Conservation (phyloP, 2,329 filamentous ascomycete species). For the Neopestalotiopsis sp. region DNA sequence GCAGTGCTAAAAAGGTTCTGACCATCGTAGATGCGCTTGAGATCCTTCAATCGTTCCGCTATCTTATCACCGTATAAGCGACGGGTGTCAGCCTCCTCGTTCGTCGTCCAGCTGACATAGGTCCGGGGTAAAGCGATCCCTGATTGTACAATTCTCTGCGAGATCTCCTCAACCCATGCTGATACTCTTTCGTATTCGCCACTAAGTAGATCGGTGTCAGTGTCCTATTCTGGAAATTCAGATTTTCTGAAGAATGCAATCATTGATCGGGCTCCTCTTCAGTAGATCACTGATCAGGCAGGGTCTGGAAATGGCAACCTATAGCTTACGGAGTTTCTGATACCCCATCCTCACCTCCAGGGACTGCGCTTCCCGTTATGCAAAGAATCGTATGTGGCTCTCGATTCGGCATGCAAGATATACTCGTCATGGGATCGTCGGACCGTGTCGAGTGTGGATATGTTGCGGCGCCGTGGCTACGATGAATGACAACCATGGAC, state of each 20-base stretch:
- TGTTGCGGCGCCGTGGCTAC: conserved; percentile 3
- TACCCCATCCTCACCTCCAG: neutral
- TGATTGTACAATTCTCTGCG: neutral
- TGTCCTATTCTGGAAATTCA: neutral
- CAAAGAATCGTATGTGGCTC: neutral
- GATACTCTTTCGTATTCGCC: neutral
- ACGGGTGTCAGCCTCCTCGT: conserved; percentile 1
- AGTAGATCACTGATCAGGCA: too few relatives aligned
- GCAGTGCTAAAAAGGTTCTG: neutral
- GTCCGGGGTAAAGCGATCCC: neutral
- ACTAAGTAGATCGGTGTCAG: neutral
- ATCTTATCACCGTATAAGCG: conserved; percentile 1
- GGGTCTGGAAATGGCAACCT: too few relatives aligned
- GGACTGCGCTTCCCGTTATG: neutral
- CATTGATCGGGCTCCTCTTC: too few relatives aligned
- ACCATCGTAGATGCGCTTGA: neutral
- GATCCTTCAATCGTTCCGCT: neutral
- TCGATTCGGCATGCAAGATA: neutral
- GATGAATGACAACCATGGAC: conserved; percentile 1
- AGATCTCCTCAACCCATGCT: neutral
- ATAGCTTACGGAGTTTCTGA: neutral
- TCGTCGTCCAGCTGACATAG: conserved; percentile 6
- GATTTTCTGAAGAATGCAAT: too few relatives aligned
- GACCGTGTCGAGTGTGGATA: neutral
- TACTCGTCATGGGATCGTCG: neutral